phyloP scores from a whole-genome alignment of 495 filamentous ascomycete species.

The Penicillium macrosclerotiorum region DNA sequence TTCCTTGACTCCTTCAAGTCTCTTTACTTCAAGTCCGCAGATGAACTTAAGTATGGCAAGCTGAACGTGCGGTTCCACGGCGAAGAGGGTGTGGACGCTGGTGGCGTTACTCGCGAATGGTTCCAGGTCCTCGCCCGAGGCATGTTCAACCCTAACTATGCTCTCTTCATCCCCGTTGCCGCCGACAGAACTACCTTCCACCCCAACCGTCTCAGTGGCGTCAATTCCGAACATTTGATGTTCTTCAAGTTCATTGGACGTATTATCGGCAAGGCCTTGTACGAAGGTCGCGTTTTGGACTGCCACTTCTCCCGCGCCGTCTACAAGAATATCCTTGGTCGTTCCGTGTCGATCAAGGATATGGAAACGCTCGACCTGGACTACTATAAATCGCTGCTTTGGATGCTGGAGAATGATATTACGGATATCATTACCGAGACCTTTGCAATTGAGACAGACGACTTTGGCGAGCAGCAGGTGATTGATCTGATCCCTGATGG shows the following conservation, averaged over 20 bases:
- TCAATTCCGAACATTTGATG: conserved; percentile 93
- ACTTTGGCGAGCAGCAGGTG: conserved; percentile 83
- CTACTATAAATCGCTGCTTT: conserved; percentile 98
- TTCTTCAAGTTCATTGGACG: conserved; percentile 99
- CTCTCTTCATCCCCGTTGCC: conserved; percentile 91
- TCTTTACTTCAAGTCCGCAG: conserved; percentile 88
- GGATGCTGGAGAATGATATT: conserved; percentile 99
- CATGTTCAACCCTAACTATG: conserved; percentile 99
- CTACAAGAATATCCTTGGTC: conserved; percentile 94
- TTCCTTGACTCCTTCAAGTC: conserved; percentile 98
- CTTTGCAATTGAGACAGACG: conserved; percentile 89
- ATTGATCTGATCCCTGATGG: conserved; percentile 87
- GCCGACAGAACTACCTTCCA: conserved; percentile 99
- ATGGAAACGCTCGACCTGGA: conserved; percentile 99
- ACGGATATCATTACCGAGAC: conserved; percentile 99
- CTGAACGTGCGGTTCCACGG: conserved; percentile 96
- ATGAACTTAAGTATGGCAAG: conserved; percentile 98
- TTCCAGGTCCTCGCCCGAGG: conserved; percentile 96
- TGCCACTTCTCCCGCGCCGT: conserved; percentile 99
- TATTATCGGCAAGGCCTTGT: conserved; percentile 97
- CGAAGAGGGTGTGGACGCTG: conserved; percentile 97
- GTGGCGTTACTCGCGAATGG: conserved; percentile 98
- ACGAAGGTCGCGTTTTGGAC: conserved; percentile 92
- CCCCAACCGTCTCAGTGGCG: conserved; percentile 84
- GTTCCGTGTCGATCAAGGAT: conserved; percentile 94